Conservation (phyloP, 371 early-diverging fungal genomes). For the Syncephalis fuscata region DNA sequence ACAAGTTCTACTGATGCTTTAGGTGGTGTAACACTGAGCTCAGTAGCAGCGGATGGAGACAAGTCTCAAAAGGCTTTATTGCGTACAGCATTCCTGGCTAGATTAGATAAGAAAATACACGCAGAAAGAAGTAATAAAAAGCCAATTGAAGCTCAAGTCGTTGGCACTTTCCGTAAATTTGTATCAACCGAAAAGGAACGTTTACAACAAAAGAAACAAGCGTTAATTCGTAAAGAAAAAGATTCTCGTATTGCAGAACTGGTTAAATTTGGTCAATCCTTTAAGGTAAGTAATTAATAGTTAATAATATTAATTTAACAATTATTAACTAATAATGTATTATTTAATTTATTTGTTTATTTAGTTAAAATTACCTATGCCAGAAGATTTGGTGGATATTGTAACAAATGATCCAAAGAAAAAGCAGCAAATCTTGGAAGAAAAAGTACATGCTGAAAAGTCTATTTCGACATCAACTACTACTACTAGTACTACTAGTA, state of each 20-base stretch:
- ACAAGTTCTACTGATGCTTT: constrained; percentile 9
- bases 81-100: no score
- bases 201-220: constrained; percentile 59
- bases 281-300: constrained; percentile 57
- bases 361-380: constrained; percentile 4
- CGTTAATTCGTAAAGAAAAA: constrained; percentile 42
- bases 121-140: constrained; percentile 10
- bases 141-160: constrained; percentile 35
- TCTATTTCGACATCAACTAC: constrained; percentile 1
- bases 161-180: constrained; percentile 44
- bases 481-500: constrained; percentile 2
- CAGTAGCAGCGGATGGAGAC: constrained; percentile 11
- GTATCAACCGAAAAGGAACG: constrained; percentile 61
- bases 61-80: constrained; percentile 11
- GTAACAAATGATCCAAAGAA: constrained; percentile 3
- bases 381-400: constrained; percentile 1
- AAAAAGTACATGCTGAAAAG: background rate
- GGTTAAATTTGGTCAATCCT: constrained; percentile 54
- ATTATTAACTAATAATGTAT: background rate
- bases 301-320: no score
- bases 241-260: constrained; percentile 61
- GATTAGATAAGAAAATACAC: background rate
- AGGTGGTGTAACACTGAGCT: constrained; percentile 9
- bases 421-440: constrained; percentile 5
- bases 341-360: background rate